A percentile compares a stretch with the other conserved stretches of the same genome.
phyloP scores from a whole-genome alignment of 495 filamentous ascomycete genomes.

The Penicillium simplicissimum region DNA sequence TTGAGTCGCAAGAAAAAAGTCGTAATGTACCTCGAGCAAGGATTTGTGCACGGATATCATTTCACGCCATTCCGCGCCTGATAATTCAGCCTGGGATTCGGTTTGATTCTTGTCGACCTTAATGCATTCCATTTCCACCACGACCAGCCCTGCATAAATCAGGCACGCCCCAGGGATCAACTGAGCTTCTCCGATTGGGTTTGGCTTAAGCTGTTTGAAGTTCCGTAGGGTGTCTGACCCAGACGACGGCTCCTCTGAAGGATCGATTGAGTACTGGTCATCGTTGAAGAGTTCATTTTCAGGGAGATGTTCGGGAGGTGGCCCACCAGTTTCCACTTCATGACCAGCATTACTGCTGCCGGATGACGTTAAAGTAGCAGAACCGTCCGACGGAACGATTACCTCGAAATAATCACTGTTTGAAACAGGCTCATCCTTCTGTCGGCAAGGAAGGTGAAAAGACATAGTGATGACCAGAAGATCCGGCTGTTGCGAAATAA shows the following conservation, averaged over 20 bases:
- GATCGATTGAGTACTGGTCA: neutral
- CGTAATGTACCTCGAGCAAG: neutral
- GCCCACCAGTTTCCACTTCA: neutral
- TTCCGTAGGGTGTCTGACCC: neutral
- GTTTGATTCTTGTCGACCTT: neutral
- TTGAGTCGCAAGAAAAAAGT: neutral
- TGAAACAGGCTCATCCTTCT: neutral
- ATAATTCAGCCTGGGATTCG: no score
- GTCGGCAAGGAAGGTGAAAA: neutral
- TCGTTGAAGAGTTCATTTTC: neutral
- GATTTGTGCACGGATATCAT: neutral
- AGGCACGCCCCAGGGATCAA: neutral
- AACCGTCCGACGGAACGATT: neutral
- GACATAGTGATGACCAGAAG: neutral
- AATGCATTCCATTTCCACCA: neutral
- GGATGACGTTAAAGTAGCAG: neutral
- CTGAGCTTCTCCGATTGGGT: neutral
- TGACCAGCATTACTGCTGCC: neutral
- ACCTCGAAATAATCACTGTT: neutral
- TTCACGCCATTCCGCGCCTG: neutral
- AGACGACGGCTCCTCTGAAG: no score
- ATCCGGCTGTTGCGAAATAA: neutral
- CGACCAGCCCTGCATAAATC: neutral
- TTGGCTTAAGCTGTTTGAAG: neutral
- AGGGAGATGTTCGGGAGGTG: neutral